These are phyloP conservation scores for Sphaerobolus stellatus DNA, from an alignment of 1,284 basidiomycete species.

Conservation along the genomic window DNA sequence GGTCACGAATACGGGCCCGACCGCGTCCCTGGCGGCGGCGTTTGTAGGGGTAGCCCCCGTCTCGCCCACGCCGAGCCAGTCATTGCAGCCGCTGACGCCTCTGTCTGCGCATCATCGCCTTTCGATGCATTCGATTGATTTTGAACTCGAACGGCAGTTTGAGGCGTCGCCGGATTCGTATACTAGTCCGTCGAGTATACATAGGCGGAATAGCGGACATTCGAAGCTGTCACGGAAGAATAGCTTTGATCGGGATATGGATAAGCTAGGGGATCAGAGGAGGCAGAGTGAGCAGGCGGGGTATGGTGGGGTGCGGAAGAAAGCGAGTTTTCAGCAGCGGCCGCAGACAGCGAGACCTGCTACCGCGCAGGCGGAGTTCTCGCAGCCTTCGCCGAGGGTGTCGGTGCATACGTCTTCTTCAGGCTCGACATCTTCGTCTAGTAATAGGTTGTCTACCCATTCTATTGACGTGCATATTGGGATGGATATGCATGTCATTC, in stretches of 20 bases:
- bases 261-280: background rate
- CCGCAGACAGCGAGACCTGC: too few relatives aligned
- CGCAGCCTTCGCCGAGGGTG: constrained; percentile 7
- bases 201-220: background rate
- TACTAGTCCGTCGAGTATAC: background rate
- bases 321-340: background rate
- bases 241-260: background rate
- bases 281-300: too few relatives aligned
- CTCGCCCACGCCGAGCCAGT: background rate
- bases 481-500: constrained; percentile 5
- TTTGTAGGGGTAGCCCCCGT: background rate
- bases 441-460: constrained; percentile 9
- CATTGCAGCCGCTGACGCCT: background rate
- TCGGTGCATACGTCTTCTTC: constrained; percentile 10
- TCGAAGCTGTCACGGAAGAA: background rate
- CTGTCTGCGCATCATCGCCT: constrained; percentile 1
- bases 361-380: background rate
- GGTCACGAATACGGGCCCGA: background rate
- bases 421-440: constrained; percentile 1
- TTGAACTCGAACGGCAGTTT: constrained; percentile 1
- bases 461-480: constrained; percentile 11
- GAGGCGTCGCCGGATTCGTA: background rate
- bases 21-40: constrained; percentile 6
- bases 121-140: constrained; percentile 10
- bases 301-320: background rate